Base-by-base conservation (phyloP, 768 basidiomycete species). In the Inosperma sp. region DNA sequence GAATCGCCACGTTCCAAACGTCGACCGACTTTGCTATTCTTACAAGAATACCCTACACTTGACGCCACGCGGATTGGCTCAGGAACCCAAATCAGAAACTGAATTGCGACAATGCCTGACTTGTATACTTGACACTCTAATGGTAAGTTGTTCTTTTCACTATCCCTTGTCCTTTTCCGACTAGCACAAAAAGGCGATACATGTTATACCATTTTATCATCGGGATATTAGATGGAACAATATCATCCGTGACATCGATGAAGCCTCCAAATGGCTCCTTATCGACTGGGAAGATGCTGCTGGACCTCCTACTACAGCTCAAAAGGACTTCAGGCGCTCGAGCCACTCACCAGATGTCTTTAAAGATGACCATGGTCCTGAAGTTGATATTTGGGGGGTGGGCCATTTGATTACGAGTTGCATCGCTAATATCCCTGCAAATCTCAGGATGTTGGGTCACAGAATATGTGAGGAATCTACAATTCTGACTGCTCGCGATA, bases 361-460 rank as follows among this genome's bases (percentile, higher is more conserved):
- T 53, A 25, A 45, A 25, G 61, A 67, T 54, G 51, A 52, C 35
- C 67, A 68, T 53, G 67, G 62, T 12, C 40, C 58, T 22, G 62
- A 66, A 40, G 67, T 68, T 16, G 66, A 68, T 49, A 62, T 67
- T 14, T 68, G 66, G 66, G 63, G 56, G 47, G 62, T 66, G 25
- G 65, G 65, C 27, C 10, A 51, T 14, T 52, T 63, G 33, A 59
- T 62, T 47, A 49, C 21, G 22, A 44, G 39, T n/a, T 44, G 53
- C 41, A n/a, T 31, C 30, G n/a, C 30, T 31, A 8, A 31, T 31
- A n/a, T 31, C 30, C n/a, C 30, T n/a, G 30, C 8, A 31, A 31
- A 8, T 31, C n/a, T 31, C 30, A 31, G n/a, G 30, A 8, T n/a
- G n/a, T 31, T 31, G 30, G 30, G 30, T 8, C 8, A n/a, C 30